A percentile compares a stretch with the other conserved stretches of the same genome.
Evolutionary conservation across 495 filamentous ascomycete genomes (phyloP).

Genomic region (Penicillium turbatum): DNA sequence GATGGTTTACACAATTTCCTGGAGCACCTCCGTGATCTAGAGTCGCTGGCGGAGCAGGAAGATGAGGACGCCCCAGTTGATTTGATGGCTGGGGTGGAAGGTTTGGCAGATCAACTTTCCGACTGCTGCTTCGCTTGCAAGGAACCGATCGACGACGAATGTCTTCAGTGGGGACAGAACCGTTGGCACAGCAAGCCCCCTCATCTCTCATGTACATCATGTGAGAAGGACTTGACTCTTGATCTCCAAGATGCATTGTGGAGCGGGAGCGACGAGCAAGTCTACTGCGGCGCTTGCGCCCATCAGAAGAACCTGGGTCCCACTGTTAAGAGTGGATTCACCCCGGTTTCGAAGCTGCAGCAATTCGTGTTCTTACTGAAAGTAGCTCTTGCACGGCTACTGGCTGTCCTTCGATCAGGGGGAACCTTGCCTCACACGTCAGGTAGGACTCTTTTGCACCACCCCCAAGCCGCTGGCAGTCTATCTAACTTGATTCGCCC

Average conservation of each 20-base stretch:
- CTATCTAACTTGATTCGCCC: constrained; percentile 16
- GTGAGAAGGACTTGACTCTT: constrained; percentile 65
- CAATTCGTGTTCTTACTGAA: constrained; percentile 91
- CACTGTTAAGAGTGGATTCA: constrained; percentile 53
- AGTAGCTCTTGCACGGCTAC: constrained; percentile 84
- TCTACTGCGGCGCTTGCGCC: constrained; percentile 69
- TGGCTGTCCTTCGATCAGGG: constrained; percentile 77
- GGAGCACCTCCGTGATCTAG: constrained; percentile 69
- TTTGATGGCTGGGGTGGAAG: constrained; percentile 65
- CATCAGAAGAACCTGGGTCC: constrained; percentile 38
- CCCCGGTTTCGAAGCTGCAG: constrained; percentile 71
- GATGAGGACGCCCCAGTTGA: constrained; percentile 69
- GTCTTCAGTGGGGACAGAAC: constrained; percentile 62
- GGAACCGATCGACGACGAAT: constrained; percentile 91
- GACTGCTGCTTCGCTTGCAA: constrained; percentile 78
- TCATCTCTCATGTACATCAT: constrained; percentile 74
- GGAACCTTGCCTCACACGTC: constrained; percentile 74
- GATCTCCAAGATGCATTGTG: constrained; percentile 61
- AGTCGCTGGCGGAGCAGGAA: constrained; percentile 54
- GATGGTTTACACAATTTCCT: constrained; percentile 79
- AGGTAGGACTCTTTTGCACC: constrained; percentile 41
- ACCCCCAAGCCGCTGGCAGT: constrained; percentile 6
- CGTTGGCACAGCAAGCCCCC: constrained; percentile 70
- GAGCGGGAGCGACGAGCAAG: constrained; percentile 57
- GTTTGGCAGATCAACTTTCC: constrained; percentile 70